These are phyloP conservation scores for Rhizopus arrhizus DNA, from an alignment of 371 early-diverging fungal genomes.

Conservation along the genomic window DNA sequence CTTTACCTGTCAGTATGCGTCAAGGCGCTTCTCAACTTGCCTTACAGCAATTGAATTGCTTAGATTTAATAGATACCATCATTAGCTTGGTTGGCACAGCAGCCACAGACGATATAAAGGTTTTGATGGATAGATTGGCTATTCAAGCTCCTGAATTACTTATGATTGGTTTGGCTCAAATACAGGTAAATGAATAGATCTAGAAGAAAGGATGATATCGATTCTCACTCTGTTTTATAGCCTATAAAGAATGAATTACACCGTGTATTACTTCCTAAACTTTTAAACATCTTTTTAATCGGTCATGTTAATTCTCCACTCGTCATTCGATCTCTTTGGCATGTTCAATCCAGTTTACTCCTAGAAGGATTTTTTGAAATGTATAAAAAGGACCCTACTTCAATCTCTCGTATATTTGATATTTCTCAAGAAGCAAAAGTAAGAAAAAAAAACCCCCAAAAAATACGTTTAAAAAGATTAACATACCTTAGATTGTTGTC, in stretches of 20 bases:
- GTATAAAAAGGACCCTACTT: conserved; percentile 73
- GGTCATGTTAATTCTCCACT: conserved; percentile 74
- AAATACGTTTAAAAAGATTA: background rate
- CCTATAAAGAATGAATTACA: conserved; percentile 67
- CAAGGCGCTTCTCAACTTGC: conserved; percentile 55
- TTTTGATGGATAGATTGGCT: conserved; percentile 64
- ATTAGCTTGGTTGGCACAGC: conserved; percentile 62
- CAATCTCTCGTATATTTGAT: conserved; percentile 77
- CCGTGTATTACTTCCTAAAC: conserved; percentile 65
- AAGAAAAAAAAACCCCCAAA: conserved; percentile 11
- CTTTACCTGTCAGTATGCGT: conserved; percentile 47
- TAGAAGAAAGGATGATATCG: background rate
- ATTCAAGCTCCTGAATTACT: conserved; percentile 78
- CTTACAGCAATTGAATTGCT: conserved; percentile 70
- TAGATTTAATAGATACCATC: conserved; percentile 72
- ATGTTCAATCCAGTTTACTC: conserved; percentile 60
- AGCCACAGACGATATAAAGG: conserved; percentile 63
- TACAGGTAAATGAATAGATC: conserved; percentile 40
- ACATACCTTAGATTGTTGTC: conserved; percentile 60
- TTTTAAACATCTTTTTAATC: conserved; percentile 73
- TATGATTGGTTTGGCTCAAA: conserved; percentile 74
- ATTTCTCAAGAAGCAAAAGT: conserved; percentile 83
- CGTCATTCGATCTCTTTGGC: conserved; percentile 78
- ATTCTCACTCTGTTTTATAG: conserved; percentile 16
- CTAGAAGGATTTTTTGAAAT: conserved; percentile 73